phyloP scores from a whole-genome alignment of 257 asterid species.

The Nicotiana undulata region DNA sequence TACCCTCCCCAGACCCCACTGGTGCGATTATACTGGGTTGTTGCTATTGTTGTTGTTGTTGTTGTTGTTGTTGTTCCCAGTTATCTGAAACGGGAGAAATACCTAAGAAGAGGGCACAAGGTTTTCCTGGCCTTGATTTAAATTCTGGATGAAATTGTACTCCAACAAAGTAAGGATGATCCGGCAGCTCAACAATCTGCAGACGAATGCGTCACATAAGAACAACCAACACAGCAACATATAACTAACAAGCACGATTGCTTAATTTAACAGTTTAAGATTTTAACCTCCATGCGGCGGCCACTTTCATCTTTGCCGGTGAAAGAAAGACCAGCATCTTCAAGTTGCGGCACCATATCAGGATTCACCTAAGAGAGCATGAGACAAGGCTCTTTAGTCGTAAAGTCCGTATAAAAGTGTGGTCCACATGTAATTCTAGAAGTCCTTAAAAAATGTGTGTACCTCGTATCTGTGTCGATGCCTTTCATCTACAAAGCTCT shows the following conservation, averaged over 20 bases:
- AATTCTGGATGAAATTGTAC: slow-evolving; percentile 47
- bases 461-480: slow-evolving; percentile 99
- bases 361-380: slow-evolving; percentile 33
- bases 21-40: too few species aligned
- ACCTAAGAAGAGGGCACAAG: slow-evolving; percentile 42
- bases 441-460: background rate
- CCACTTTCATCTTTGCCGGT: slow-evolving; percentile 46
- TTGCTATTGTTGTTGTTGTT: too few species aligned
- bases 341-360: slow-evolving; percentile 33
- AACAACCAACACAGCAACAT: background rate
- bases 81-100: background rate
- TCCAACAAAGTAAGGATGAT: slow-evolving; percentile 41
- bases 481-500: slow-evolving; percentile 71
- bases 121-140: slow-evolving; percentile 42
- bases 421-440: background rate
- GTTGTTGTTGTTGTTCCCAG: too few species aligned
- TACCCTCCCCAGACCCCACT: too few species aligned
- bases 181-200: slow-evolving; percentile 36
- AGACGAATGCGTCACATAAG: background rate
- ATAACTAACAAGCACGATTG: background rate
- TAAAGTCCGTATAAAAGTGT: background rate
- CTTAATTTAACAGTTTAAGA: background rate
- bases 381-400: background rate
- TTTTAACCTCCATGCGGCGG: slow-evolving; percentile 37
- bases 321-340: slow-evolving; percentile 39